Base-by-base conservation (phyloP, 2,329 filamentous ascomycete genomes). In the Cladosporium colombiae region DNA sequence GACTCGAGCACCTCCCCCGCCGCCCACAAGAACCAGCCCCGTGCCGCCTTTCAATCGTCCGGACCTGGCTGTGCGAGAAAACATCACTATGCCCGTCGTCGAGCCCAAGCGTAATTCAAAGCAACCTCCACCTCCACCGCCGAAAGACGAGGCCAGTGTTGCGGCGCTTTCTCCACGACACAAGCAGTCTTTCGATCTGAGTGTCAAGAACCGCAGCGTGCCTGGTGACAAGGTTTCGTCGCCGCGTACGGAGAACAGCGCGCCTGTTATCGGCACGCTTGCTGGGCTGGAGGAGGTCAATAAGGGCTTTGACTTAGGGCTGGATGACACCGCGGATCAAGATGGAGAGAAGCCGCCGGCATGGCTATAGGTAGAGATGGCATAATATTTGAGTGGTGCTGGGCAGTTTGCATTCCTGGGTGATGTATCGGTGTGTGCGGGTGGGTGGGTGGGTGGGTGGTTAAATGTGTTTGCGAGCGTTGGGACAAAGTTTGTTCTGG, bases 41-140 rank as follows among this genome's bases (percentile, higher is more conserved):
- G 56, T 57, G 11, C 56, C 40, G 37, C 49, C 50, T 33, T 53
- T 53, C 31, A 53, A 37, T 21, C 46, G 59, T 13, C 50, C 33
- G 2, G 61, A 63, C 46, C 44, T 65, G 44, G 49, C 55, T 16
- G 63, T 65, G 56, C 44, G 56, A 14, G 63, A 65, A 33, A 65
- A 65, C 27, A 60, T 65, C 55, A 60, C 57, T 7, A 60, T 65
- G 56, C 63, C 63, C 2, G 63, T 65, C 16, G 55, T 55, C 25
- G 63, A 65, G 44, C 44, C 40, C 13, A 33, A 31, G 16, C 63
- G 56, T 14, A 52, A 40, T 18, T 53, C 63, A 1, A 57, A 46
- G 31, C 63, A 46, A 6, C 63, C 63, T 37, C 63, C 56, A 7
- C 55, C 57, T 29, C 55, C 50, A 5, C 60, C 60, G 13, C 63